Evolutionary conservation across 2,329 filamentous ascomycete genomes (phyloP), one percentile per base, ranked within the genome.

Genomic region (Fonsecaea pugnacius): DNA sequence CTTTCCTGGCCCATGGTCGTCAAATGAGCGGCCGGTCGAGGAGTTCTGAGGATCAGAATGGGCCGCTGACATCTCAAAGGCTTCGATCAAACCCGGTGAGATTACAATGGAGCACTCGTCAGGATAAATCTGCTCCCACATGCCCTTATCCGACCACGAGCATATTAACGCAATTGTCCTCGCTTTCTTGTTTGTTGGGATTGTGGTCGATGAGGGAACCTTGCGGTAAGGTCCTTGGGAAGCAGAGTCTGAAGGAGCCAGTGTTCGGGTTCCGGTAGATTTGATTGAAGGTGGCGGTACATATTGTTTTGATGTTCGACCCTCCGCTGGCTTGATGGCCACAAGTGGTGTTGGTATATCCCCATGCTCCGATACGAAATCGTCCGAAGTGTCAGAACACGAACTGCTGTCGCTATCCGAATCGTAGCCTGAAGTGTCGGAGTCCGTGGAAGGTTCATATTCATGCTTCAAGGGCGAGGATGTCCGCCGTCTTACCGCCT

Each of bases 381-480:
- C 85, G 55, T 85, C 84, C 9, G 85, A 85, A 5, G 76, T 77
- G 27, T 81, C 78, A 9, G 83, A 84, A 18, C 83, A 76, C 78
- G 76, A 78, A 46, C 74, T 74, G 69, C 72, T 75, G 53, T 80
- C 79, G 32, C 80, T 82, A 35, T 83, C 81, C n/a, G 79, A 79
- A 40, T 84, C 78, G 52, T 84, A 87, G 60, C 86, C 82, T 1
- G 81, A 83, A 8, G 86, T 86, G 48, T 86, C 85, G 0, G 87
- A 88, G 52, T 85, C 86, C 6, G 86, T 87, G 16, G 95, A 98
- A 14, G 94, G 94, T 67, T 93, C 89, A 72, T 97, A 99, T 78
- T 99, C 94, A 74, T 98, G 94, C 79, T 99, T 99, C 56, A 99
- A 82, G 0, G 95, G 95, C 1, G 95, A 99, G 0, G 95, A 98